Evolutionary conservation across 371 early-diverging fungal species (phyloP), one percentile per base, ranked within the genome.

Genomic region (Rhizopus stolonifer): DNA sequence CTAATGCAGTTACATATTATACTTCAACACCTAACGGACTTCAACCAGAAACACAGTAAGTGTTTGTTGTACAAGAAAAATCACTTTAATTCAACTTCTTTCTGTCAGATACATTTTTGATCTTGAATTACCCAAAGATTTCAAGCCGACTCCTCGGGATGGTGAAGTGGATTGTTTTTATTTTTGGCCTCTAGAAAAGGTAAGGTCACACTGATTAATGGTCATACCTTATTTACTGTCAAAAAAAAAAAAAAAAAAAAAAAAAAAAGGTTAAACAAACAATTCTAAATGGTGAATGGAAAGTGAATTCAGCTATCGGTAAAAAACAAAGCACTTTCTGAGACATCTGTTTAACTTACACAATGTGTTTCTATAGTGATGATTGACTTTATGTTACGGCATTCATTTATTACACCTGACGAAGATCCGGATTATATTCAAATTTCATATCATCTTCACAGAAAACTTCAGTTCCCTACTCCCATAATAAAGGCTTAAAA

Each of bases 101-200:
- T 22, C n/a, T 18, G 15, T 2, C 11, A 60, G 87, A 80, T 90
- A 84, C 60, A 67, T 90, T 7, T 96, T 84, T 61, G 98, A 97
- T 58, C 60, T 98, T 5, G 83, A 87, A 52, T 54, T 95, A 10
- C 85, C 86, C 0, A 13, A 25, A 8, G 80, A 80, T 48, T 80
- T 87, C 49, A 50, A 46, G 21, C 96, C 96, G 7, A 61, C 43
- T 3, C 90, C 93, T 0, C 80, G 80, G 17, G 98, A 96, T 60
- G 95, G 92, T 6, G 98, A 98, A 67, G 96, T 94, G 2, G 83
- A 87, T n/a, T 70, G 71, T 29, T 98, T 95, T 53, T 80, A 83
- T 38, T 70, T 93, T 34, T 81, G 86, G 90, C 58, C 72, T 3
- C 60, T 93, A 51, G 82, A 86, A 17, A 79, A 92, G 63, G 83